Evolutionary conservation across 1,284 basidiomycete genomes (phyloP).

Genomic region (Cryptococcus sp.): DNA sequence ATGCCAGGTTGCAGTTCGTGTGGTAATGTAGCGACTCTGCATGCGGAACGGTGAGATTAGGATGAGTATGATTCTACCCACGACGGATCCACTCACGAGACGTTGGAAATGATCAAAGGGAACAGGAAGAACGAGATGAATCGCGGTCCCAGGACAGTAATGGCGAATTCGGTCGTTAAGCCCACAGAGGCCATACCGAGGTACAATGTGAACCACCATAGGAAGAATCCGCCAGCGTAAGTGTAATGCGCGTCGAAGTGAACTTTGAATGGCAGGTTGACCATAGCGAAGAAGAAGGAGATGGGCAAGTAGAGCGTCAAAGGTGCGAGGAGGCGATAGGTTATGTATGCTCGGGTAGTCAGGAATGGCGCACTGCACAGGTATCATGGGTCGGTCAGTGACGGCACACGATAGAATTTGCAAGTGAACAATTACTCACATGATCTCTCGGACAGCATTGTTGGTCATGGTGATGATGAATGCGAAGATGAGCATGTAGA

Average conservation of each 20-base stretch:
- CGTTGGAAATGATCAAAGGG: constrained; percentile 65
- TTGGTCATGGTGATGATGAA: constrained; percentile 55
- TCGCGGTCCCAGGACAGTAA: constrained; percentile 48
- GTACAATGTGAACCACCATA: constrained; percentile 75
- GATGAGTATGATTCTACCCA: neutral
- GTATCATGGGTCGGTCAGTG: neutral
- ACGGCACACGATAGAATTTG: neutral
- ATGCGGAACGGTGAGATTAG: neutral
- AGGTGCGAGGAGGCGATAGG: constrained; percentile 61
- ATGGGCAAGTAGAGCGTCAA: constrained; percentile 63
- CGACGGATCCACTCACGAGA: constrained; percentile 54
- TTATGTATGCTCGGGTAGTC: constrained; percentile 60
- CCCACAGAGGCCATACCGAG: constrained; percentile 52
- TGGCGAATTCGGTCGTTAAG: constrained; percentile 61
- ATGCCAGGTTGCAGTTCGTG: constrained; percentile 68
- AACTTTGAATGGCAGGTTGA: constrained; percentile 66
- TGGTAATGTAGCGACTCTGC: constrained; percentile 59
- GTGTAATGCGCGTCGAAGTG: constrained; percentile 51
- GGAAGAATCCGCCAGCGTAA: constrained; percentile 63
- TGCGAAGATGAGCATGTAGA: constrained; percentile 66
- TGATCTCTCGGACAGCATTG: constrained; percentile 54
- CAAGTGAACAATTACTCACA: constrained; percentile 23
- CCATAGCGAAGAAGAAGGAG: constrained; percentile 65
- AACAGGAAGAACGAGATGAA: constrained; percentile 51
- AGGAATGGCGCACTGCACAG: constrained; percentile 54